phyloP scores from a whole-genome alignment of 2,329 filamentous ascomycete genomes.

The Xylaria polymorpha region DNA sequence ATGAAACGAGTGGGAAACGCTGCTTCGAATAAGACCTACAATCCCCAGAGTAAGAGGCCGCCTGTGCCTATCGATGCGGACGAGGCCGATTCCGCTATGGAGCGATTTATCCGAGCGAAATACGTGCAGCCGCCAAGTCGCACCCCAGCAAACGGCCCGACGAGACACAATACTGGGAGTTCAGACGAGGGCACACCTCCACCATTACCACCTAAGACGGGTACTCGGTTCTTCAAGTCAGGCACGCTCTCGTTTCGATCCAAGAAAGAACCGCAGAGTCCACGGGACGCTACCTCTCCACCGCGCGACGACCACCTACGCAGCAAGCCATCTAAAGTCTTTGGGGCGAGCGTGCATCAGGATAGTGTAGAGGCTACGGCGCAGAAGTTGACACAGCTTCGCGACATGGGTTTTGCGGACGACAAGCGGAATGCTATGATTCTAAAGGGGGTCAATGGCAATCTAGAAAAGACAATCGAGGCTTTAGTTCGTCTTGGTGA shows the following conservation, averaged over 20 bases:
- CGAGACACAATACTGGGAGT: slow-evolving; percentile 57
- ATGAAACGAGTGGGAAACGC: slow-evolving; percentile 94
- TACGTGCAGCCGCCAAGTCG: slow-evolving; percentile 73
- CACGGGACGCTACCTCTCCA: slow-evolving; percentile 51
- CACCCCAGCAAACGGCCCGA: slow-evolving; percentile 52
- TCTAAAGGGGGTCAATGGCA: slow-evolving; percentile 84
- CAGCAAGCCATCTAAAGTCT: slow-evolving; percentile 75
- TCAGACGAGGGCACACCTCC: slow-evolving; percentile 70
- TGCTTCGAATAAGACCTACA: slow-evolving; percentile 88
- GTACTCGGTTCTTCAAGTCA: slow-evolving; percentile 69
- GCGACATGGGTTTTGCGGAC: slow-evolving; percentile 93
- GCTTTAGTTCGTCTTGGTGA: slow-evolving; percentile 86
- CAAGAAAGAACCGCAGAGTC: slow-evolving; percentile 61
- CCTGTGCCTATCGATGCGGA: slow-evolving; percentile 90
- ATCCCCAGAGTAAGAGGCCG: slow-evolving; percentile 83
- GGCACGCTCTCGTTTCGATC: slow-evolving; percentile 71
- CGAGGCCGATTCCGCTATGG: slow-evolving; percentile 93
- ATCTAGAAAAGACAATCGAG: slow-evolving; percentile 87
- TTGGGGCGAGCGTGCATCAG: slow-evolving; percentile 74
- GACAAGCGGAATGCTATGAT: slow-evolving; percentile 83
- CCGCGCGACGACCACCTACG: slow-evolving; percentile 53
- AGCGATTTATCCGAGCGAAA: slow-evolving; percentile 93
- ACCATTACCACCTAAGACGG: slow-evolving; percentile 71
- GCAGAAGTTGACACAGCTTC: slow-evolving; percentile 78
- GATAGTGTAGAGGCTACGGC: slow-evolving; percentile 71